These are phyloP conservation scores for Fusarium miscanthi DNA, from an alignment of 2,329 filamentous ascomycete species.

Conservation along the genomic window DNA sequence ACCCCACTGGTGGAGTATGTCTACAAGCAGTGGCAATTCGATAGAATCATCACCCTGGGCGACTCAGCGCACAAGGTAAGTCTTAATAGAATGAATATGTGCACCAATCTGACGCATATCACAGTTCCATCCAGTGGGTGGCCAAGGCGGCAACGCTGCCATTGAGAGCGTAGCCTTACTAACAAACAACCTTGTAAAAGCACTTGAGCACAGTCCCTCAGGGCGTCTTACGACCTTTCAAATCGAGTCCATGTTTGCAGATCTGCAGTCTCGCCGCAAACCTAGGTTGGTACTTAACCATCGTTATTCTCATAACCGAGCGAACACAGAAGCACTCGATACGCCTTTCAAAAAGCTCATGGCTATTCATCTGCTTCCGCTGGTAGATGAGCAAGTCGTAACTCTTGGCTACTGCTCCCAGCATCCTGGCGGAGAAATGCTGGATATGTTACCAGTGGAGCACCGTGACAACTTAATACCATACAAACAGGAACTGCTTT, in stretches of 20 bases:
- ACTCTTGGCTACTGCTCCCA: background rate
- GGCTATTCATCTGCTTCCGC: background rate
- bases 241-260: background rate
- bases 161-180: background rate
- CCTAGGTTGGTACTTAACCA: background rate
- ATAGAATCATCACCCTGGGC: background rate
- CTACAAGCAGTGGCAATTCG: background rate
- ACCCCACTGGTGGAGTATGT: background rate
- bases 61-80: slow-evolving; percentile 5
- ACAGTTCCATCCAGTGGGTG: background rate
- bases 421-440: background rate
- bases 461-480: background rate
- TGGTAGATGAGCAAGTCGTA: background rate
- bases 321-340: background rate
- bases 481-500: background rate
- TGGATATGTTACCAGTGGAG: background rate
- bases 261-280: background rate
- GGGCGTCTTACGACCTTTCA: background rate
- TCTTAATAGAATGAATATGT: no score
- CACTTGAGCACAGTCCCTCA: background rate
- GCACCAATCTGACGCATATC: accelerated
- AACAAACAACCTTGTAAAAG: background rate
- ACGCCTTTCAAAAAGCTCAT: background rate
- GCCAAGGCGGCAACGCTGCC: slow-evolving; percentile 5
- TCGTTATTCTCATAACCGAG: background rate